Evolutionary conservation across 371 early-diverging fungal genomes (phyloP), one percentile per base, ranked within the genome.

Genomic region (Spraguea lophii): DNA sequence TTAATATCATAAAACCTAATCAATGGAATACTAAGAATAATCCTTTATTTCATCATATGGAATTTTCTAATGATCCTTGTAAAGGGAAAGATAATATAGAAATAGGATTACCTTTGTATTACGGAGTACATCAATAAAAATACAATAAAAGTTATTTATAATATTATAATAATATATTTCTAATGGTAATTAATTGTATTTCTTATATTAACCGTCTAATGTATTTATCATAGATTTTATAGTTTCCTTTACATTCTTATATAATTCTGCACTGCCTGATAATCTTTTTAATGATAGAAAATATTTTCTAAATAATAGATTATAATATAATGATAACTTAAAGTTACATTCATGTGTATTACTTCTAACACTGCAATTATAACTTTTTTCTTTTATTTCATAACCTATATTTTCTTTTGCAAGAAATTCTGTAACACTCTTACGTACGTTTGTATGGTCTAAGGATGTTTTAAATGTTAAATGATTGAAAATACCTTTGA

Each of bases 401-500:
- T 49, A 57, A 16, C 17, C 25, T 22, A 65, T 52, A 3, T 32
- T 49, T 20, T 57, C 40, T 27, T 34, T 21, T n/a, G 26, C 42
- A 36, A 60, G 57, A 40, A 63, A 30, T 32, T 64, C 57, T 2
- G 54, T 15, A 24, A 68, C n/a, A 10, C 49, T 56, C 25, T 63
- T 61, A 15, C 59, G 56, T 13, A 68, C 27, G 3, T 52, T 59
- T 24, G 52, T 50, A 10, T 48, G 50, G 26, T 47, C 46, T 3
- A 54, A 51, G 1, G 57, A 52, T 25, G 56, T 30, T 39, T 53
- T 59, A 17, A 51, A 37, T 36, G 39, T 53, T 34, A 61, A 54
- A 13, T 61, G 61, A 36, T 45, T 56, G 34, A 65, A 65, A 24
- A 65, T 40, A 6, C 65, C 65, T 44, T 54, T 55, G 3, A 60